phyloP scores from a whole-genome alignment of 257 asterid genomes.

The Craterostigma plantagineum region DNA sequence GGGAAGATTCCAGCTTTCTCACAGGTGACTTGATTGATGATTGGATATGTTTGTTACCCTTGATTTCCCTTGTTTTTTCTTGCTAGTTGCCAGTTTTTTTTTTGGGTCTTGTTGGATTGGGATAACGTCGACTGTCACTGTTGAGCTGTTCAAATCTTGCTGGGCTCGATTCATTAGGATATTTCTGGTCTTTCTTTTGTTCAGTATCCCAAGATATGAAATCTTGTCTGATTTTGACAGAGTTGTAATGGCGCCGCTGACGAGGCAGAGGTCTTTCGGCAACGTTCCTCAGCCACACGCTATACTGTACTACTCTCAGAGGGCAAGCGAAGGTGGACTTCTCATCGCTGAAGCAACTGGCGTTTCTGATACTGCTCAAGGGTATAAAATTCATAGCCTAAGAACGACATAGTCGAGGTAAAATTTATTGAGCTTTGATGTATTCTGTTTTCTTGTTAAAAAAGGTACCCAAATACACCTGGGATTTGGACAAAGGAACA shows the following conservation, averaged over 20 bases:
- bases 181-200: no score
- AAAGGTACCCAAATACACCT: slow-evolving; percentile 16
- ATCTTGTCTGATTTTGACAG: slow-evolving; percentile 4
- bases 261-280: slow-evolving; percentile 16
- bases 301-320: slow-evolving; percentile 15
- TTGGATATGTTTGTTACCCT: not conserved
- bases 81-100: not conserved
- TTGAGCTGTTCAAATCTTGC: no score
- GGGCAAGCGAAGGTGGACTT: slow-evolving; percentile 17
- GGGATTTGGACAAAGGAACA: slow-evolving; percentile 38
- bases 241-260: slow-evolving; percentile 17
- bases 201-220: not conserved
- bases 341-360: slow-evolving; percentile 25
- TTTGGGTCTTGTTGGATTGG: no score
- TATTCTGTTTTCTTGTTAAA: not conserved
- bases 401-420: no score
- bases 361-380: slow-evolving; percentile 11
- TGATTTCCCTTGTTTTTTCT: not conserved
- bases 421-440: not conserved
- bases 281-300: slow-evolving; percentile 18
- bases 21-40: slow-evolving; percentile 2
- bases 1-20: slow-evolving; percentile 6
- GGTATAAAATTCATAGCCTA: slow-evolving; percentile 1
- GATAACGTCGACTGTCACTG: no score
- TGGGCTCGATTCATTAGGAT: no score